Evolutionary conservation across 2,329 filamentous ascomycete species (phyloP), one percentile per base, ranked within the genome.

Genomic region (Ophiostoma australiae): DNA sequence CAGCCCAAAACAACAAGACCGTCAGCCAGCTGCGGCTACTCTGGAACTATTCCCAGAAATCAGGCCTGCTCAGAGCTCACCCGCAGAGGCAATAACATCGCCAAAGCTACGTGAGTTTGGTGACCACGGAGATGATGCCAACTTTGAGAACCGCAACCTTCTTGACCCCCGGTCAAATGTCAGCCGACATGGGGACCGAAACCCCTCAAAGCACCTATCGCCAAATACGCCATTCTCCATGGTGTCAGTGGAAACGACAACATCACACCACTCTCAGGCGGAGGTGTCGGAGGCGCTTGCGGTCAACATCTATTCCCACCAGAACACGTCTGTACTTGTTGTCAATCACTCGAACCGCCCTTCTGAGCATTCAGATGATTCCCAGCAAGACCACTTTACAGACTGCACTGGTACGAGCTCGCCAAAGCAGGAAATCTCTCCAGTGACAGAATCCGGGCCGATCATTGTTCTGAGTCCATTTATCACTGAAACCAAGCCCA

Each of bases 281-380:
- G 87, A 89, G 74, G 84, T 90, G 58, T 87, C 87, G 0, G 87
- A 90, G 78, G 88, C 88, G 44, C 79, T 85, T 76, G 86, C 86
- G 55, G 83, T 90, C 70, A 87, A 83, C 72, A 87, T 90, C 75
- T 89, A 85, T 74, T 83, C 85, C 27, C 88, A 90, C 73, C 87
- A 90, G 75, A 90, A 89, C 74, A 88, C 84, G 67, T 90, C 88
- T 4, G 79, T 90, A 13, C 77, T 89, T 61, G 83, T 90, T 78
- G 85, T 90, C 39, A 80, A 88, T 74, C 84, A 88, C 76, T 83
- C 84, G 11, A 81, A 80, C 61, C 84, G 82, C 76, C 83, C 82
- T 33, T 84, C 83, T 0, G 83, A 85, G 71, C 79, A 78, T 66
- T 81, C 82, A 27, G 81, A 75, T 72, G 67, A 76, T 48, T 74